phyloP scores from a whole-genome alignment of 805 yeast genomes.

The Candida takata region DNA sequence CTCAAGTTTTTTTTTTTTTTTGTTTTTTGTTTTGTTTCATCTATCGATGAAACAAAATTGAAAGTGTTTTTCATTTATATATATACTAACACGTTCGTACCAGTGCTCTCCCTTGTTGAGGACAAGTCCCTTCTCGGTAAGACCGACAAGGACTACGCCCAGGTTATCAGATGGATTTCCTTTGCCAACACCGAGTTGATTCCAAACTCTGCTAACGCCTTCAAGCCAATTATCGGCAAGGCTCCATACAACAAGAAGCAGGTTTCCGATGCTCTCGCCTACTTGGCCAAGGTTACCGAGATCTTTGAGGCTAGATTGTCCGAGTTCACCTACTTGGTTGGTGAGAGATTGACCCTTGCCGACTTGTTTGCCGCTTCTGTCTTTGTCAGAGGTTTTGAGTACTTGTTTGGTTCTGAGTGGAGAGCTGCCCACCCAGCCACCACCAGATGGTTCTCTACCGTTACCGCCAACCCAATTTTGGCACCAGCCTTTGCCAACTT shows the following conservation, averaged over 20 bases:
- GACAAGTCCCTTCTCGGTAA: conserved; percentile 53
- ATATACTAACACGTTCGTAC: conserved; percentile 13
- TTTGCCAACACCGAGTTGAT: conserved; percentile 64
- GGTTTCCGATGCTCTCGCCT: conserved; percentile 39
- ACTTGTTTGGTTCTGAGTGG: conserved; percentile 60
- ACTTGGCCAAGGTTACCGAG: conserved; percentile 30
- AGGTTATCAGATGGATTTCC: conserved; percentile 70
- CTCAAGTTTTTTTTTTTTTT: background rate
- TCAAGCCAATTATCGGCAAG: conserved; percentile 56
- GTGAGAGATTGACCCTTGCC: conserved; percentile 60
- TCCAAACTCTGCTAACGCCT: conserved; percentile 38
- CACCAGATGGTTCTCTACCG: conserved; percentile 68
- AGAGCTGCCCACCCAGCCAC: conserved; percentile 53
- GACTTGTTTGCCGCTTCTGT: conserved; percentile 51
- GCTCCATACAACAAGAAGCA: conserved; percentile 71
- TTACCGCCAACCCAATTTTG: conserved; percentile 38
- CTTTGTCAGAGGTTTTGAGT: conserved; percentile 47
- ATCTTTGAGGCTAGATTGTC: conserved; percentile 51
- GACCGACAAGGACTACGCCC: conserved; percentile 50
- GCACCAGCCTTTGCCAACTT: conserved; percentile 42
- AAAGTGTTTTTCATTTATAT: background rate
- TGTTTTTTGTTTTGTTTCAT: background rate
- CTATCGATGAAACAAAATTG: too few species aligned
- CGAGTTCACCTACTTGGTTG: conserved; percentile 60
- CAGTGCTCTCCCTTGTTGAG: conserved; percentile 29